Conservation (phyloP, 176 grass and related monocot species). For the Cenchrus fungigraminus region DNA sequence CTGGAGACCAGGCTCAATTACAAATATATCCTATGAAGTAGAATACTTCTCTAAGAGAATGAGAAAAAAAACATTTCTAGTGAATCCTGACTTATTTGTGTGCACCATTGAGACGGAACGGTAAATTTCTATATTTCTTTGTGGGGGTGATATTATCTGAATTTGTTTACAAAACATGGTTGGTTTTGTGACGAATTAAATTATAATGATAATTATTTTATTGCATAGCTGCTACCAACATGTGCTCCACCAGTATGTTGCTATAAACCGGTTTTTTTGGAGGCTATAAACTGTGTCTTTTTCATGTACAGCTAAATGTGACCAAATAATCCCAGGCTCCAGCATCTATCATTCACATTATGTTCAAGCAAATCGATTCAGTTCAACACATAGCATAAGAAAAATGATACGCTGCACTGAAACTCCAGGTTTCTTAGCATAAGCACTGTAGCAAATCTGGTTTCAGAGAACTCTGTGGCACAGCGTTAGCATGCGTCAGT, state of each 20-base stretch:
- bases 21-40: neutral
- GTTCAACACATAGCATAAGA: neutral
- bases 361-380: neutral
- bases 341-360: neutral
- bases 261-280: neutral
- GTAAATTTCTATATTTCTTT: neutral
- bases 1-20: neutral
- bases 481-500: neutral
- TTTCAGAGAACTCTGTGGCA: neutral
- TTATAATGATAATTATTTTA: neutral
- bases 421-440: neutral
- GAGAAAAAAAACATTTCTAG: neutral
- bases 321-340: neutral
- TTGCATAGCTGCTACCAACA: neutral
- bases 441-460: neutral
- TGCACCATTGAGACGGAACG: neutral
- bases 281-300: neutral
- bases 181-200: neutral
- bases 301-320: neutral
- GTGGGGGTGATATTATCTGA: neutral
- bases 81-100: neutral
- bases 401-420: neutral
- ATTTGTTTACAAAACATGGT: neutral
- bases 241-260: neutral
- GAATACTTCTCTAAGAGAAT: neutral